Evolutionary conservation across 768 basidiomycete species (phyloP), one percentile per base, ranked within the genome.

Genomic region (Mrakia hoshinonis): DNA sequence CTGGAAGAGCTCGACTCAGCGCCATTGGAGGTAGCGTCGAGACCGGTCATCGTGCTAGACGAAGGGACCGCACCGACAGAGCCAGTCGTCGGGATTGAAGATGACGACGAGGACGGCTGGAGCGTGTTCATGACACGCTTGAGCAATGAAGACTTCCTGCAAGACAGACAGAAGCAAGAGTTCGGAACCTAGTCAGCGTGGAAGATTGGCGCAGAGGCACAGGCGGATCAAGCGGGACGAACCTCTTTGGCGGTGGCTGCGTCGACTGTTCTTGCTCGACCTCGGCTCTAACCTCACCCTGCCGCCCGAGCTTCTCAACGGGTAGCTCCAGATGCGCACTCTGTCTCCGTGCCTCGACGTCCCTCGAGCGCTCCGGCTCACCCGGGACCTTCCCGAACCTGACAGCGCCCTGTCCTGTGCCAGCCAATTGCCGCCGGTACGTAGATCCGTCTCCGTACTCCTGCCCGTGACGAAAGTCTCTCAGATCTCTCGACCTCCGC

Each of bases 91-190:
- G 51, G 18, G 18, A 5, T 7, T 6, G 67, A 22, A 15, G 24
- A 18, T 11, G 67, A 55, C 0, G 67, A 60, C 3, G 67, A 55
- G 13, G 67, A 46, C 26, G 67, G 54, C 5, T 55, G 54, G n/a
- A 68, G 54, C 9, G 43, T 29, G 29, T 58, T 58, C 26, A 68
- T 60, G 43, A 68, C 67, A 1, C 67, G 52, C 39, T 58, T 54
- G 38, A 68, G 51, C 38, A 68, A n/a, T 1, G 67, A 47, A 10
- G 54, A 22, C 46, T 68, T 68, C 13, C 67, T 68, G 64, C n/a
- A 24, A 47, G 10, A 38, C 4, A 51, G 10, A 13, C 31, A n/a
- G 47, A n/a, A 24, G 31, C 51, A 54, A 67, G 6, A 34, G 49
- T n/a, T 15, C 15, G 63, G 38, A 64, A 49, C 15, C 5, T 24